Conservation (phyloP, 345 rosid genomes). For the Punica granatum region DNA sequence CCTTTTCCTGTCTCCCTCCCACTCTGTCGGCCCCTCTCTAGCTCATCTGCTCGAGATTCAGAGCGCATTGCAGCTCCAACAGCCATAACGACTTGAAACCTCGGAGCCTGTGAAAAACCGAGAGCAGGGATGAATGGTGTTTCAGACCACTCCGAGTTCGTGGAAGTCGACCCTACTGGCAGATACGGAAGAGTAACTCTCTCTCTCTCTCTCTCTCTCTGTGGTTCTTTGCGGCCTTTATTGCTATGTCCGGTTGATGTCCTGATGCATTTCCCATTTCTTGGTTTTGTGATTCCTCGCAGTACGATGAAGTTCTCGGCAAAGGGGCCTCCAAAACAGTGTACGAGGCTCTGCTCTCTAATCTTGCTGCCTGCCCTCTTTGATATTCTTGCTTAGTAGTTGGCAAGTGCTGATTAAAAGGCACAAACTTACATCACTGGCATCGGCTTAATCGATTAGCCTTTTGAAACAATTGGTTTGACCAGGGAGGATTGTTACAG, state of each 20-base stretch:
- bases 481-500: background rate
- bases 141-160: slow-evolving; percentile 52
- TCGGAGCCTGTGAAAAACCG: background rate
- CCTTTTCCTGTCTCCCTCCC: background rate
- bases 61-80: slow-evolving; percentile 10
- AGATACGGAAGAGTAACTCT: slow-evolving; percentile 85
- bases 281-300: slow-evolving; percentile 14
- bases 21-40: background rate
- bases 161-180: slow-evolving; percentile 96
- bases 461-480: background rate
- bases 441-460: background rate
- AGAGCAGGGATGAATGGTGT: slow-evolving; percentile 23
- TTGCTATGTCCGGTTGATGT: background rate
- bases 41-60: slow-evolving; percentile 8
- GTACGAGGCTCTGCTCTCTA: slow-evolving; percentile 36
- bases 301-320: slow-evolving; percentile 95
- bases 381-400: background rate
- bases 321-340: slow-evolving; percentile 96
- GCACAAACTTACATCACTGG: background rate
- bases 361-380: background rate
- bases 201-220: background rate
- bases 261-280: background rate
- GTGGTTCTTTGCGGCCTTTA: background rate
- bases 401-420: background rate
- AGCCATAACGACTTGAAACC: background rate